Evolutionary conservation across 352 stramenopile species (phyloP), one percentile per base, ranked within the genome.

Genomic region (Blastocystis sp.): DNA sequence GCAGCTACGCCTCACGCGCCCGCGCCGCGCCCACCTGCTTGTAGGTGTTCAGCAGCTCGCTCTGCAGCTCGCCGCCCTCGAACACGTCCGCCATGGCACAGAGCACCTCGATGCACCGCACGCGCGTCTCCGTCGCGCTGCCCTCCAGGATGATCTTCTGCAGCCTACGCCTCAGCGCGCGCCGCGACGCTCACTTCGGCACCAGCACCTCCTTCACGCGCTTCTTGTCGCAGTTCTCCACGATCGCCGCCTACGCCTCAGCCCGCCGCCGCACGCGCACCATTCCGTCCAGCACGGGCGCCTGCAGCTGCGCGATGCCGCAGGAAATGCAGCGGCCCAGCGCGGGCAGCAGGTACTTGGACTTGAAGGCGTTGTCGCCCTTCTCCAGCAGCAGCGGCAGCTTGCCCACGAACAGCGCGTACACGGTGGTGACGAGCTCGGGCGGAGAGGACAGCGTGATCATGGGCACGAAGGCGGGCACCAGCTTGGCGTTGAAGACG

Each of bases 81-180:
- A 88, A 88, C 21, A 77, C 45, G 19, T 53, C 40, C 23, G 66
- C 40, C 45, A 65, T 45, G 4, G 9, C 62, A 14, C 67, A 65
- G 1, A 88, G 40, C 14, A 69, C 45, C n/a, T 62, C 28, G 23
- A 88, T 65, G 28, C 61, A 69, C 52, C 40, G 38, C 23, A 70
- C 43, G 48, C 78, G 78, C 7, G 52, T 38, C 19, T 62, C 60
- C 10, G 66, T 60, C 2, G 79, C 64, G 5, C n/a, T 62, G n/a
- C 38, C 38, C 41, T 88, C 78, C 7, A 88, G 53, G 21, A 88
- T 70, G 4, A 79, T 65, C 41, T 88, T 88, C 34, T 88, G 78
- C 9, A 88, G 28, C 23, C 78, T 74, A 88, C 21, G 21, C 17
- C 1, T 80, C 21, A 67, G 10, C 41, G 41, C 28, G 1, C 17